phyloP scores from a whole-genome alignment of 2,329 filamentous ascomycete genomes.

The Epichloe coenophiala region DNA sequence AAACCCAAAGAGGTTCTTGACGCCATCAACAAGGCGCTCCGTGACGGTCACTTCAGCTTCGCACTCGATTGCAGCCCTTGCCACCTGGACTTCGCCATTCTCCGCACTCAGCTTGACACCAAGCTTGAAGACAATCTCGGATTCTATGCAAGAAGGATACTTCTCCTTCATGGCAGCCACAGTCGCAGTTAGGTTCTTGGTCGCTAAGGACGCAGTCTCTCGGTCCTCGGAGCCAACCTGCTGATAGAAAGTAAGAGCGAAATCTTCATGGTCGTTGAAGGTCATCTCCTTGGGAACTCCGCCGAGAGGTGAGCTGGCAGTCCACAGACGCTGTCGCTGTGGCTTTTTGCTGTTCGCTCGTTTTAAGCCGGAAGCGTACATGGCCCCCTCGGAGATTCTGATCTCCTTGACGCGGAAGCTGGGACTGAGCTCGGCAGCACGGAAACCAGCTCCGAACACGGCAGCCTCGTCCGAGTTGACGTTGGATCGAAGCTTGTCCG shows the following conservation, averaged over 20 bases:
- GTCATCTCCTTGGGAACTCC: constrained; percentile 69
- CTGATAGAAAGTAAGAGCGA: constrained; percentile 69
- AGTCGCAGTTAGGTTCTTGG: constrained; percentile 75
- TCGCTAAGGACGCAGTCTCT: constrained; percentile 53
- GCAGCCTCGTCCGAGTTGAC: constrained; percentile 96
- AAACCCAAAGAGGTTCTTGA: constrained; percentile 93
- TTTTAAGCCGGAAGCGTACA: constrained; percentile 62
- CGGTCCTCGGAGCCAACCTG: constrained; percentile 45
- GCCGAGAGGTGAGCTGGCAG: constrained; percentile 60
- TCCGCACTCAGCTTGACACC: constrained; percentile 57
- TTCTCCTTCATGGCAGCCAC: constrained; percentile 67
- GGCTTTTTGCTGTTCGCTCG: constrained; percentile 58
- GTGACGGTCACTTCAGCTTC: constrained; percentile 62
- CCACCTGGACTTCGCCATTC: constrained; percentile 68
- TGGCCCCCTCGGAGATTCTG: constrained; percentile 60
- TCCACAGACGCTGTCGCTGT: constrained; percentile 73
- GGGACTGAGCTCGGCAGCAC: constrained; percentile 80
- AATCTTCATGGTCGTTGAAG: constrained; percentile 71
- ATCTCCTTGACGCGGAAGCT: constrained; percentile 99
- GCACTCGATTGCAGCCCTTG: constrained; percentile 68
- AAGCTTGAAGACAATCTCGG: constrained; percentile 70
- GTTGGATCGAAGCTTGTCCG: constrained; percentile 76
- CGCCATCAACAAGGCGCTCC: constrained; percentile 76
- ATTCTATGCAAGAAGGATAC: constrained; percentile 56
- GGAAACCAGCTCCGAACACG: constrained; percentile 90